Conservation (phyloP, 352 stramenopile genomes). For the Pythium grandisporangium region DNA sequence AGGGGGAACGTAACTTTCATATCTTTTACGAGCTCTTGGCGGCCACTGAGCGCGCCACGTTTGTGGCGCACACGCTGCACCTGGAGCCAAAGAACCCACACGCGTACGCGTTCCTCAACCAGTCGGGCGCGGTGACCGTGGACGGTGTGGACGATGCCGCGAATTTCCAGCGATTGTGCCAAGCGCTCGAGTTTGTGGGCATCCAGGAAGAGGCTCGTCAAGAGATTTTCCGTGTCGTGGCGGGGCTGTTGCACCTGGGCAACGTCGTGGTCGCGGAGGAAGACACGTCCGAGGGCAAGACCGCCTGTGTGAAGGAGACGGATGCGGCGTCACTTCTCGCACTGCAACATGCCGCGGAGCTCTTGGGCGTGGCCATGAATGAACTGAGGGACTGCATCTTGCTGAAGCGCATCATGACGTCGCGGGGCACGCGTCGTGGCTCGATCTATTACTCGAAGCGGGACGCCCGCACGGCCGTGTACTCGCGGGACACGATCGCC, state of each 20-base stretch:
- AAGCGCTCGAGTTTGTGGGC: slow-evolving; percentile 60
- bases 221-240: slow-evolving; percentile 70
- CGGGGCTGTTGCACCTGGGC: slow-evolving; percentile 65
- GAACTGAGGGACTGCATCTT: slow-evolving; percentile 70
- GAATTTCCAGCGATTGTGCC: slow-evolving; percentile 60
- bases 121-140: slow-evolving; percentile 63
- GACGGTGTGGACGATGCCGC: slow-evolving; percentile 61
- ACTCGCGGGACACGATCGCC: slow-evolving; percentile 82
- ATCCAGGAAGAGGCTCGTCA: slow-evolving; percentile 53
- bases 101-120: slow-evolving; percentile 62
- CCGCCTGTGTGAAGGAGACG: slow-evolving; percentile 37
- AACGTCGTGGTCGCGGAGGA: slow-evolving; percentile 69
- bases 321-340: slow-evolving; percentile 38
- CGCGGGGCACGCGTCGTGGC: slow-evolving; percentile 49
- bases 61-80: slow-evolving; percentile 36
- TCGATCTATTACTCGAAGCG: slow-evolving; percentile 79
- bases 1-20: slow-evolving; percentile 80
- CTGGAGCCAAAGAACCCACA: slow-evolving; percentile 48
- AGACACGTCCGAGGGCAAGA: slow-evolving; percentile 67
- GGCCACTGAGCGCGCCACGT: slow-evolving; percentile 39
- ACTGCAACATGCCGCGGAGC: slow-evolving; percentile 33
- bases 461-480: slow-evolving; percentile 55
- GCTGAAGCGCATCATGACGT: slow-evolving; percentile 69
- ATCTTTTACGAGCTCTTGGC: slow-evolving; percentile 81
- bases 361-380: slow-evolving; percentile 57